These are phyloP conservation scores for Puccinia triticina DNA, from an alignment of 1,284 basidiomycete species.

Conservation along the genomic window DNA sequence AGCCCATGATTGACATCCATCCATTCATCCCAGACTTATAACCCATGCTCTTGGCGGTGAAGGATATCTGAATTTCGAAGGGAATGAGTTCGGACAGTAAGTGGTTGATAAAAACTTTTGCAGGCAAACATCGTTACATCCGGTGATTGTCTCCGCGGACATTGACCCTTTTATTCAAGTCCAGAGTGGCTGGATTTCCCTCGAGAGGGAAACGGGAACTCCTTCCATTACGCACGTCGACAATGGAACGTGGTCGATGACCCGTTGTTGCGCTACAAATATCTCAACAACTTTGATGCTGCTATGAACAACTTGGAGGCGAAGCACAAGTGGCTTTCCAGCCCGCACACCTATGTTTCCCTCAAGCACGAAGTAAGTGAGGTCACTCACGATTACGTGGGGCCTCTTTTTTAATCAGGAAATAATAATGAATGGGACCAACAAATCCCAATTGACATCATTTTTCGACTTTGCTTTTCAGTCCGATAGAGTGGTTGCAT, in stretches of 20 bases:
- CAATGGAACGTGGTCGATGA: slow-evolving; percentile 97
- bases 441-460: not conserved
- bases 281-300: slow-evolving; percentile 87
- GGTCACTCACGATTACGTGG: not conserved
- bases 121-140: slow-evolving; percentile 81
- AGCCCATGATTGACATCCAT: not conserved
- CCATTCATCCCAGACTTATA: slow-evolving; percentile 68
- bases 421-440: not conserved
- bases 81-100: slow-evolving; percentile 66
- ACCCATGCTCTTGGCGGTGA: slow-evolving; percentile 92
- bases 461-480: slow-evolving; percentile 29
- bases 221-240: slow-evolving; percentile 85
- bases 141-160: slow-evolving; percentile 64
- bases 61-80: slow-evolving; percentile 96
- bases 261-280: slow-evolving; percentile 79
- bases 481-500: slow-evolving; percentile 85
- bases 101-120: slow-evolving; percentile 21
- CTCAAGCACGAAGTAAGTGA: slow-evolving; percentile 76
- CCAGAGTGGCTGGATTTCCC: slow-evolving; percentile 93
- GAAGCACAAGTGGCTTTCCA: slow-evolving; percentile 79
- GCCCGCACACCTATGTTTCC: slow-evolving; percentile 85
- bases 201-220: slow-evolving; percentile 88
- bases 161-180: slow-evolving; percentile 27
- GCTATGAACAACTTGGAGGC: slow-evolving; percentile 88
- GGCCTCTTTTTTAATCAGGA: not conserved